phyloP scores from a whole-genome alignment of 441 rosid species.

The Theobroma grandiflorum region DNA sequence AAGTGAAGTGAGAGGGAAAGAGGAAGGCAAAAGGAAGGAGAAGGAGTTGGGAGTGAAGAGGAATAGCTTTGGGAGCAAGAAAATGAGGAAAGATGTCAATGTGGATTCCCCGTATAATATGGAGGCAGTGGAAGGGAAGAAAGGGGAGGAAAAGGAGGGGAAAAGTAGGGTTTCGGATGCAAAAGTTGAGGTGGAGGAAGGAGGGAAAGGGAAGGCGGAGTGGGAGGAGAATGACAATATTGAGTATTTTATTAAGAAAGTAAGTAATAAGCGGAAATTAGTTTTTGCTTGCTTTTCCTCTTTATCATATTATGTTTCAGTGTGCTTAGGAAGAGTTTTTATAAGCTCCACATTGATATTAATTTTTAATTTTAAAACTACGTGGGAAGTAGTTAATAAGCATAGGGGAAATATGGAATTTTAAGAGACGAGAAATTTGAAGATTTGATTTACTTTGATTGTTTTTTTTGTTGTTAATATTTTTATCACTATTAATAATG shows the following conservation, averaged over 20 bases:
- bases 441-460: not conserved
- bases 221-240: slow-evolving; percentile 69
- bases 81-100: slow-evolving; percentile 56
- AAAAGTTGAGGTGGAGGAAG: slow-evolving; percentile 20
- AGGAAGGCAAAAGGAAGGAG: slow-evolving; percentile 80
- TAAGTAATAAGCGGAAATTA: slow-evolving; percentile 31
- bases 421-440: not conserved
- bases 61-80: slow-evolving; percentile 89
- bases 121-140: slow-evolving; percentile 39
- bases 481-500: not conserved
- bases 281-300: not conserved
- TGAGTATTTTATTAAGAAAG: slow-evolving; percentile 87
- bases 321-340: slow-evolving; percentile 17
- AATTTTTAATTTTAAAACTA: no score
- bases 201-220: slow-evolving; percentile 45
- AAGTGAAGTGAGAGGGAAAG: slow-evolving; percentile 49
- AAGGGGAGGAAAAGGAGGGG: slow-evolving; percentile 25
- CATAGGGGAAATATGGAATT: slow-evolving; percentile 1
- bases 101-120: slow-evolving; percentile 68
- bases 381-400: not conserved
- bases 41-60: slow-evolving; percentile 54
- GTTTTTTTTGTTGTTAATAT: not conserved
- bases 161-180: slow-evolving; percentile 2
- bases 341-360: not conserved
- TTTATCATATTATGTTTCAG: not conserved